Base-by-base conservation (phyloP, 1,284 basidiomycete species). In the Fomitopsis palustris region DNA sequence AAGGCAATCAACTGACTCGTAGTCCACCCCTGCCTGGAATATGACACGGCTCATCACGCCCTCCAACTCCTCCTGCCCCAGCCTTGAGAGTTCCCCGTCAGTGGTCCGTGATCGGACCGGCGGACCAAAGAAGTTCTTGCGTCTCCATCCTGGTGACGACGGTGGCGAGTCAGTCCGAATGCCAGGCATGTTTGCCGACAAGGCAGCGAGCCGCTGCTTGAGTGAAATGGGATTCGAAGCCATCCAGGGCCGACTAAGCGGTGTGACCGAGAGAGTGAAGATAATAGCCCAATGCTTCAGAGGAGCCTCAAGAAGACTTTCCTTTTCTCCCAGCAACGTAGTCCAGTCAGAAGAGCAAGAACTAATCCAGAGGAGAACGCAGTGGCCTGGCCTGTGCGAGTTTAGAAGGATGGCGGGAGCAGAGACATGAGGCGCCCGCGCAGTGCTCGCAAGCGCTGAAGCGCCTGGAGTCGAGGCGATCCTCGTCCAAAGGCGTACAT, bases 11-110 rank as follows among this genome's bases (percentile, higher is more conserved):
- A 75, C 81, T 66, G 67, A 93, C 90, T 93, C 92, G 67, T 85
- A 93, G 74, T 94, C 92, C 57, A 94, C 89, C 1, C 92, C 92
- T 39, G 92, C 92, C 69, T 93, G 92, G 65, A 91, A 93, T 54
- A 94, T 91, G 74, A 93, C 78, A 68, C 78, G 84, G 37, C 76
- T 71, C 75, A 93, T 84, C 38, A 89, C 82, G 19, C 87, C 81
- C 67, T 90, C 84, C 17, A 89, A 73, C 59, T 75, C 75, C 55
- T 81, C 82, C 51, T 76, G 73, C 62, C 68, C 75, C 69, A 5
- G 37, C 49, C 49, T 52, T n/a, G 9, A 12, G 9, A 19, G 3
- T 10, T 58, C 35, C 27, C 61, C 56, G 4, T 52, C 56, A 21
- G 59, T 59, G 3, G 59, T 33, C 1, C 60, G 56, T 42, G 58